Evolutionary conservation across 345 rosid species (phyloP), one percentile per base, ranked within the genome.

Genomic region (Eucalyptus sp.): DNA sequence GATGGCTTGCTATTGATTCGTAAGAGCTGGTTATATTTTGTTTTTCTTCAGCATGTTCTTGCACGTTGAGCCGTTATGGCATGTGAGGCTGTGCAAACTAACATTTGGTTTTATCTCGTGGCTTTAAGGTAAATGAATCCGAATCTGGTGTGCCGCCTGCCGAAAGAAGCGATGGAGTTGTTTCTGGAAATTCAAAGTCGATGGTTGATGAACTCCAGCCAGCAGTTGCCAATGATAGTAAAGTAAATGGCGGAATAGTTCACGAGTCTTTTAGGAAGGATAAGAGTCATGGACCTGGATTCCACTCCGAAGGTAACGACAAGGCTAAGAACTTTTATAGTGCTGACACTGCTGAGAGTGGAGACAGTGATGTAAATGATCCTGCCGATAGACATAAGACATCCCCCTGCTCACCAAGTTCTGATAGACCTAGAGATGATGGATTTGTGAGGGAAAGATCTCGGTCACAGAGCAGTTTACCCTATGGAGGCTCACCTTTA

Each of bases 1-100:
- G 97, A 92, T 93, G 97, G 94, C 96, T 93, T 93, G 89, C 93
- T 91, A 90, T 93, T 92, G 93, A 95, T 95, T 97, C 90, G 97
- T 96, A 96, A 97, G 99, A 96, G 92, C 96, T 94, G 91, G 94
- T 93, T 93, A 88, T 90, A 88, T 91, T 84, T 90, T 91, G 83
- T 81, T 79, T 54, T 54, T 71, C 48, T 89, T 89, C 86, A 84
- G 87, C 88, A 88, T 89, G n/a, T 87, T 68, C 88, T 50, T 89
- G 88, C 86, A 86, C 37, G 20, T 60, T 88, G 58, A 33, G 50
- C 92, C 76, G 54, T 88, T 88, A 46, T 88, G 80, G 86, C 88
- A 88, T 41, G 52, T 27, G 79, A 58, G 44, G 54, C 48, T 16
- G 46, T 48, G 43, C n/a, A 64, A 58, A 62, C 89, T 87, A n/a